Evolutionary conservation across 202 grass and related monocot species (phyloP), one percentile per base, ranked within the genome.

Genomic region (Panicum hallii): DNA sequence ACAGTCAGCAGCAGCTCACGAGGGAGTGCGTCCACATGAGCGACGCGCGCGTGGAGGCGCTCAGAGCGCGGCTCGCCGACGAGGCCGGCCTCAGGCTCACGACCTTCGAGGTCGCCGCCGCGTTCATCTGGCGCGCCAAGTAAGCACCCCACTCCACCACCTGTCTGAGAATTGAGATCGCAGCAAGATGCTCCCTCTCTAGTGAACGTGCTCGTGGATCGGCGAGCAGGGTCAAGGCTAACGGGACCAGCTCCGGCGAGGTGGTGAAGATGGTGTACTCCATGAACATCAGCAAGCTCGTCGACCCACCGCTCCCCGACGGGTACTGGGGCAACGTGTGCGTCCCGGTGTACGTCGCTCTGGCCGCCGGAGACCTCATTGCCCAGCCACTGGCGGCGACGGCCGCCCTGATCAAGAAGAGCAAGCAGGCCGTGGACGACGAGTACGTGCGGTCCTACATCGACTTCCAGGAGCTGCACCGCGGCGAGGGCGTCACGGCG

Each of bases 391-490:
- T 94, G 3, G 82, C 84, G 49, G 42, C 84, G 22, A 94, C 90
- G 9, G 84, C 84, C 1, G 50, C 58, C 0, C 63, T 83, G 61
- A 82, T 97, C 73, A 90, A 58, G 84, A 81, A 67, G 63, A 93
- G 90, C 87, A 97, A 97, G 81, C 43, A 5, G 28, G 70, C 5
- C 4, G 82, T 93, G 70, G 83, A 75, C 32, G 89, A 88, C 45
- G 95, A 97, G 84, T 97, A 94, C 79, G 92, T 97, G 76, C 82
- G 90, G 15, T 97, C 92, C 49, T 97, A 97, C 76, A 20, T 91
- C 63, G 95, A 97, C 68, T 90, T 95, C 38, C 95, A 83, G 55
- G 87, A 97, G 41, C 82, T 91, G 15, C 79, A 78, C 72, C 82
- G 76, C 40, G n/a, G 72, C 10, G 60, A 86, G 15, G 94, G 92